Percentiles rank a stretch among this genome's conserved stretches.
Evolutionary conservation across 2,329 filamentous ascomycete species (phyloP).

Genomic region (Cordyceps militaris): DNA sequence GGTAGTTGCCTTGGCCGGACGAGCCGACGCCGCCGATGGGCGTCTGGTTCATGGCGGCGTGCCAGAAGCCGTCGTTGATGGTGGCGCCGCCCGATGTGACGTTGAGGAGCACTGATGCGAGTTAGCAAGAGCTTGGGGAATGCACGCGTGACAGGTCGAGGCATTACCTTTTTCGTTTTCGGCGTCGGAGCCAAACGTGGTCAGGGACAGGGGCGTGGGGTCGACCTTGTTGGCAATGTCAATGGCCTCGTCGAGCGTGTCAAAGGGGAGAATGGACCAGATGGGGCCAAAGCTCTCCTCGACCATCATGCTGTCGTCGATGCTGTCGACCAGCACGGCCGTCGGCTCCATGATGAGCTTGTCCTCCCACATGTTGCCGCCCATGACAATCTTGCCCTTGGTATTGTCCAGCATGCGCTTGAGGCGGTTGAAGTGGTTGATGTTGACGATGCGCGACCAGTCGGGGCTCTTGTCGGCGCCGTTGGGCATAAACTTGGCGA

Average conservation of each 20-base stretch:
- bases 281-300: conserved; percentile 94
- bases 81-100: conserved; percentile 62
- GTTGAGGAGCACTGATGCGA: conserved; percentile 46
- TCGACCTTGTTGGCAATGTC: conserved; percentile 72
- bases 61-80: conserved; percentile 63
- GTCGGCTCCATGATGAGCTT: conserved; percentile 87
- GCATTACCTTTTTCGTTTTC: conserved; percentile 66
- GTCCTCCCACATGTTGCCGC: conserved; percentile 73
- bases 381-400: conserved; percentile 77
- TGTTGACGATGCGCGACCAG: conserved; percentile 74
- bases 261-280: conserved; percentile 72
- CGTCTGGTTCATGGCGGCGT: conserved; percentile 62
- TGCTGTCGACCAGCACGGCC: conserved; percentile 71
- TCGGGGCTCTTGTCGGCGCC: conserved; percentile 74
- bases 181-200: conserved; percentile 73
- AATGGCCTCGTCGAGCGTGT: conserved; percentile 80
- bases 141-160: neutral
- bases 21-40: conserved; percentile 80
- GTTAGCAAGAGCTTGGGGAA: neutral
- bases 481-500: conserved; percentile 74
- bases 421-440: conserved; percentile 69
- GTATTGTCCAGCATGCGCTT: conserved; percentile 86
- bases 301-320: conserved; percentile 65
- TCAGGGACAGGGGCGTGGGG: conserved; percentile 75
- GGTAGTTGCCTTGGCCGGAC: conserved; percentile 69